These are phyloP conservation scores for Penicillium sp. DNA, from an alignment of 2,329 filamentous ascomycete species.

Conservation along the genomic window DNA sequence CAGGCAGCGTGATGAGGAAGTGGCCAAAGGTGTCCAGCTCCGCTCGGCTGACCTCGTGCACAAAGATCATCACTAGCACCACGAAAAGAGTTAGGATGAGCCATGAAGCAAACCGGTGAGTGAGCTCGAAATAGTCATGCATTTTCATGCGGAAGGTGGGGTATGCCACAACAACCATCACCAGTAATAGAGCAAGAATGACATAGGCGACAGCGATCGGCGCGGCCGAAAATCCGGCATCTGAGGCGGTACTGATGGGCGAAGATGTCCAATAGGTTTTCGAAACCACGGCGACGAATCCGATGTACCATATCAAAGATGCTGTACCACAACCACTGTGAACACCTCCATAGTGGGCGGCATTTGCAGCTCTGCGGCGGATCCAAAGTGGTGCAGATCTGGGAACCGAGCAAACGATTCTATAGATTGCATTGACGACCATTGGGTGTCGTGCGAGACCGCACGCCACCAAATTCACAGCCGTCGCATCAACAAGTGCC, in stretches of 20 bases:
- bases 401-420: slow-evolving; percentile 50
- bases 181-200: slow-evolving; percentile 60
- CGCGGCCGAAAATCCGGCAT: slow-evolving; percentile 30
- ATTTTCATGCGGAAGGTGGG: slow-evolving; percentile 64
- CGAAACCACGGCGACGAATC: slow-evolving; percentile 7
- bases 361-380: slow-evolving; percentile 10
- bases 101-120: slow-evolving; percentile 75
- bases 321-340: slow-evolving; percentile 11
- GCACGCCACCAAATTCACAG: slow-evolving; percentile 52
- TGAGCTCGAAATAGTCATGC: slow-evolving; percentile 72
- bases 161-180: slow-evolving; percentile 66
- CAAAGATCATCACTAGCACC: slow-evolving; percentile 62
- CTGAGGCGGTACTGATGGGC: slow-evolving; percentile 18
- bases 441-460: slow-evolving; percentile 57
- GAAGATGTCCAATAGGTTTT: slow-evolving; percentile 31
- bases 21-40: slow-evolving; percentile 39
- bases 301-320: slow-evolving; percentile 13
- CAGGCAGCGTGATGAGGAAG: slow-evolving; percentile 52
- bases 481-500: slow-evolving; percentile 46
- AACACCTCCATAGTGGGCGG: slow-evolving; percentile 13
- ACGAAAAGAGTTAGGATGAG: slow-evolving; percentile 67
- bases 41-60: slow-evolving; percentile 45
- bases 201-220: slow-evolving; percentile 61
- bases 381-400: slow-evolving; percentile 27
- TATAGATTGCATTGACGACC: slow-evolving; percentile 56